Evolutionary conservation across 2,329 filamentous ascomycete species (phyloP).

Genomic region (Madurella fahalii): DNA sequence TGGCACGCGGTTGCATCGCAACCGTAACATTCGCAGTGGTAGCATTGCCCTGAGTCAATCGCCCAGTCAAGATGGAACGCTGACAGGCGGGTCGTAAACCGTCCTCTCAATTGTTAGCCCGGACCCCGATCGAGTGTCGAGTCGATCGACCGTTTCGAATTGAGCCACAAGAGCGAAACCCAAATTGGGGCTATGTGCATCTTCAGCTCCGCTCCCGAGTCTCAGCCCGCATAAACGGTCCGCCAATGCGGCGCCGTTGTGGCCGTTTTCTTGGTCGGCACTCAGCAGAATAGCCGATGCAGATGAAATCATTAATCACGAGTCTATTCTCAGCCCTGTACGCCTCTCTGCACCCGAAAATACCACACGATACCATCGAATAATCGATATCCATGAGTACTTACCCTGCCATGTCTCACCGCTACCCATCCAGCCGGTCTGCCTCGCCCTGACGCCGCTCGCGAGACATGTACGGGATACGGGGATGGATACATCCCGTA

Average conservation of each 20-base stretch:
- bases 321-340: slow-evolving; percentile 1
- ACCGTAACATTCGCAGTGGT: background rate
- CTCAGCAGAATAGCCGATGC: slow-evolving; percentile 5
- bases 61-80: slow-evolving; percentile 1
- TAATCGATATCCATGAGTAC: background rate
- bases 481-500: background rate
- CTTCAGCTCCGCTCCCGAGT: slow-evolving; percentile 3
- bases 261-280: background rate
- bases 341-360: background rate
- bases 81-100: slow-evolving; percentile 1
- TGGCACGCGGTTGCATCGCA: slow-evolving; percentile 5
- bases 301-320: background rate
- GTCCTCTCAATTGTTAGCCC: background rate
- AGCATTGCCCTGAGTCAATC: slow-evolving; percentile 1
- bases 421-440: background rate
- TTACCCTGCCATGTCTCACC: background rate
- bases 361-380: background rate
- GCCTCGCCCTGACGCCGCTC: background rate
- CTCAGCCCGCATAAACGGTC: slow-evolving; percentile 10
- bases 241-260: slow-evolving; percentile 11
- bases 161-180: background rate
- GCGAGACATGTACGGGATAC: background rate
- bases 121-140: background rate
- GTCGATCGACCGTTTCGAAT: slow-evolving; percentile 7
- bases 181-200: background rate